phyloP scores from a whole-genome alignment of 73 alveolate genomes.

The Symbiodinium natans region DNA sequence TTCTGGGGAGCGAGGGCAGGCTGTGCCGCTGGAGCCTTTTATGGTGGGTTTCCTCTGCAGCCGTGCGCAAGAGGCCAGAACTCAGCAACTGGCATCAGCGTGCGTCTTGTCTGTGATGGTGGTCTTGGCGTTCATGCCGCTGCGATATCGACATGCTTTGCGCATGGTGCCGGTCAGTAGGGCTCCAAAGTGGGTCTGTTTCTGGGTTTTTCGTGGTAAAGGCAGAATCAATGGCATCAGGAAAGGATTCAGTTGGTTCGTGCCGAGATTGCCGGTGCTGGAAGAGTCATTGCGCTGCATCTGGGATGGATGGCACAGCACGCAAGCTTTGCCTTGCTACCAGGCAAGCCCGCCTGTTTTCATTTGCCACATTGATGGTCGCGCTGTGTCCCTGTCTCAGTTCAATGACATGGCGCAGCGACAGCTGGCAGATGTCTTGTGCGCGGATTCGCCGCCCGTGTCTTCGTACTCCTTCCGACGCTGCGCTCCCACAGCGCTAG shows the following conservation, averaged over 20 bases:
- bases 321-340: background rate
- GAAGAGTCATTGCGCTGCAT: background rate
- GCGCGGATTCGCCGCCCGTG: background rate
- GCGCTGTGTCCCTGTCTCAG: background rate
- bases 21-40: background rate
- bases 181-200: background rate
- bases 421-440: background rate
- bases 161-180: background rate
- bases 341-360: background rate
- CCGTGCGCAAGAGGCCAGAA: background rate
- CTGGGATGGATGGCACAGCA: background rate
- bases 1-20: background rate
- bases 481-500: background rate
- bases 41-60: background rate
- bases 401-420: background rate
- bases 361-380: background rate
- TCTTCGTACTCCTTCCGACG: background rate
- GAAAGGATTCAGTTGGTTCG: background rate
- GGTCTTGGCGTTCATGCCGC: background rate
- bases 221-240: background rate
- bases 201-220: background rate
- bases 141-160: background rate
- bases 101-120: background rate
- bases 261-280: background rate
- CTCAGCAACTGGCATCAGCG: background rate